These are phyloP conservation scores for Thraustotheca clavata DNA, from an alignment of 352 stramenopile species.

Conservation along the genomic window DNA sequence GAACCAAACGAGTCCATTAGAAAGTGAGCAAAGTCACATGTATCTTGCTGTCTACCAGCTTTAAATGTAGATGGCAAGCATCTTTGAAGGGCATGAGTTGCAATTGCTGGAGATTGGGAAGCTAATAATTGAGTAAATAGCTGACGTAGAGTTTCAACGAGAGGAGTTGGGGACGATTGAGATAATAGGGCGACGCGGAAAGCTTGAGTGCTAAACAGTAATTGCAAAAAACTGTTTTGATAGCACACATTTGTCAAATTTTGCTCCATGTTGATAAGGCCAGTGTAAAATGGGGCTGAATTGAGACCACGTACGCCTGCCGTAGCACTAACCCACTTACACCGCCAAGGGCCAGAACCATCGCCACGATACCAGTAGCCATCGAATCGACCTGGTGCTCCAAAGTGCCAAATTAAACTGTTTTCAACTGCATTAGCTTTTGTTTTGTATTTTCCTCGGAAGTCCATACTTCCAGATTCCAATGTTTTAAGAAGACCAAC, in stretches of 20 bases:
- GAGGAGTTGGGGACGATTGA: conserved; percentile 22
- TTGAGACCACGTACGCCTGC: conserved; percentile 60
- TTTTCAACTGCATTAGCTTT: conserved; percentile 57
- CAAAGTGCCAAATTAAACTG: conserved; percentile 55
- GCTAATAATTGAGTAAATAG: conserved; percentile 63
- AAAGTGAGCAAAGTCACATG: conserved; percentile 82
- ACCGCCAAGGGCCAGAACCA: conserved; percentile 74
- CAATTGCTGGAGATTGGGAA: conserved; percentile 56
- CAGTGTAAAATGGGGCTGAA: conserved; percentile 56
- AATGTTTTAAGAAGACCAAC: conserved; percentile 37
- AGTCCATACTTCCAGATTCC: conserved; percentile 47
- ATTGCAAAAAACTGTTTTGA: conserved; percentile 86
- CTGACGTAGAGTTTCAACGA: conserved; percentile 55
- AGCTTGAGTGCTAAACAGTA: conserved; percentile 77
- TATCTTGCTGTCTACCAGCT: conserved; percentile 76
- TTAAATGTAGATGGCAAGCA: conserved; percentile 69
- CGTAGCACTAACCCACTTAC: conserved; percentile 35
- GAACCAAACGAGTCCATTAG: conserved; percentile 65
- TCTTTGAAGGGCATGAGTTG: conserved; percentile 57
- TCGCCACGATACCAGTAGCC: conserved; percentile 82
- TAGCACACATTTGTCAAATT: conserved; percentile 87
- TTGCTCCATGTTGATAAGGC: conserved; percentile 85
- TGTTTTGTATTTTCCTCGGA: conserved; percentile 67
- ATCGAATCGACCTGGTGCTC: conserved; percentile 48
- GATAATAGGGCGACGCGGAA: conserved; percentile 67